Evolutionary conservation across 352 stramenopile species (phyloP).

Genomic region (Phytophthora meadii): DNA sequence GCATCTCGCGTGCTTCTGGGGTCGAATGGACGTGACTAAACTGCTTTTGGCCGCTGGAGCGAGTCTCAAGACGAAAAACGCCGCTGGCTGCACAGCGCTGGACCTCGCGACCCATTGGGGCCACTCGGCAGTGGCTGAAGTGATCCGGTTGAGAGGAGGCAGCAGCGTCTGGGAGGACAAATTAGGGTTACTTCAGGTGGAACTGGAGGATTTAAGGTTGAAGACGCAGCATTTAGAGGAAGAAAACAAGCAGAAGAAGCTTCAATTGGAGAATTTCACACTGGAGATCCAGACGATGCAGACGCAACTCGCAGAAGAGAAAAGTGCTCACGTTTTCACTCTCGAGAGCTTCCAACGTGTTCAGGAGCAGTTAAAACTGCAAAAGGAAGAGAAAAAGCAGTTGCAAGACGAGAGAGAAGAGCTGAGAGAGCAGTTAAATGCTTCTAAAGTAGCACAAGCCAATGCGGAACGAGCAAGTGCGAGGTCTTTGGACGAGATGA

Average conservation of each 20-base stretch:
- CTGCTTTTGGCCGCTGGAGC: slow-evolving; percentile 62
- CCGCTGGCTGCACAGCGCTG: slow-evolving; percentile 67
- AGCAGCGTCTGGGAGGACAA: slow-evolving; percentile 83
- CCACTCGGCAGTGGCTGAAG: slow-evolving; percentile 70
- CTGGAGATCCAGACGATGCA: slow-evolving; percentile 50
- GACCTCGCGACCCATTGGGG: slow-evolving; percentile 81
- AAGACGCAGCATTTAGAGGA: slow-evolving; percentile 28
- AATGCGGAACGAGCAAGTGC: slow-evolving; percentile 38
- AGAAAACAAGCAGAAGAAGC: slow-evolving; percentile 40
- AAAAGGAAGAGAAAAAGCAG: slow-evolving; percentile 12
- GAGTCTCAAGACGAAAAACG: slow-evolving; percentile 80
- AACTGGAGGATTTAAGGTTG: slow-evolving; percentile 60
- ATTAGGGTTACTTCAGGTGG: slow-evolving; percentile 65
- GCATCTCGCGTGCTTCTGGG: slow-evolving; percentile 80
- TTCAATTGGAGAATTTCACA: slow-evolving; percentile 14
- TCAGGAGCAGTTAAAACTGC: slow-evolving; percentile 8
- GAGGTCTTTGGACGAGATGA: slow-evolving; percentile 33
- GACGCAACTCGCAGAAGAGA: slow-evolving; percentile 55
- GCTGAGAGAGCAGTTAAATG: slow-evolving; percentile 33
- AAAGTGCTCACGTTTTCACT: slow-evolving; percentile 33
- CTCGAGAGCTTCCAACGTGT: slow-evolving; percentile 15
- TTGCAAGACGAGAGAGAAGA: slow-evolving; percentile 17
- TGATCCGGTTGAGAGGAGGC: slow-evolving; percentile 69
- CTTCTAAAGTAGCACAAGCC: slow-evolving; percentile 37
- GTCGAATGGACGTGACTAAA: slow-evolving; percentile 69